These are phyloP conservation scores for Gomphus sp. DNA, from an alignment of 1,284 basidiomycete genomes.

Conservation along the genomic window DNA sequence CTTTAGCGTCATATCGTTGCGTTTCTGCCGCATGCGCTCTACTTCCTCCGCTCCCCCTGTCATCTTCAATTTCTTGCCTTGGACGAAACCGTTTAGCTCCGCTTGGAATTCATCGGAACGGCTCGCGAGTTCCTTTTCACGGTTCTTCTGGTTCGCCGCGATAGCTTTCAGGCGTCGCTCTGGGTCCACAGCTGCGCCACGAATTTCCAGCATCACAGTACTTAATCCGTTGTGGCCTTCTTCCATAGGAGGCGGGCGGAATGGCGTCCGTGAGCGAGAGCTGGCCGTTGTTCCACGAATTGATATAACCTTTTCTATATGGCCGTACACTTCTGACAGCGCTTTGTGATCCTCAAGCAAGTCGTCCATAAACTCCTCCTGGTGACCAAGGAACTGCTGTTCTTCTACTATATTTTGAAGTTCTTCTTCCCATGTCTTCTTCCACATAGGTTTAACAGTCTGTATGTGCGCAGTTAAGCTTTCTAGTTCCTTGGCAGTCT, in stretches of 20 bases:
- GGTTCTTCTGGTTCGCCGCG: slow-evolving; percentile 70
- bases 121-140: slow-evolving; percentile 65
- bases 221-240: slow-evolving; percentile 52
- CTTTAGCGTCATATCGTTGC: slow-evolving; percentile 77
- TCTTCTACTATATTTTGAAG: slow-evolving; percentile 96
- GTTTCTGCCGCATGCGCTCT: slow-evolving; percentile 75
- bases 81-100: slow-evolving; percentile 79
- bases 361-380: slow-evolving; percentile 85
- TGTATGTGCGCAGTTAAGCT: slow-evolving; percentile 80
- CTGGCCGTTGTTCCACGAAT: slow-evolving; percentile 47
- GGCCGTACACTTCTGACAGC: slow-evolving; percentile 73
- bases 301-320: slow-evolving; percentile 83
- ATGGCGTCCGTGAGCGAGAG: slow-evolving; percentile 32
- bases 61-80: slow-evolving; percentile 79
- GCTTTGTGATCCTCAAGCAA: slow-evolving; percentile 89
- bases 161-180: slow-evolving; percentile 83
- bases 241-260: slow-evolving; percentile 48
- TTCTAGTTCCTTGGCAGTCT: slow-evolving; percentile 64
- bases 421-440: slow-evolving; percentile 97
- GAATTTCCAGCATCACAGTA: slow-evolving; percentile 82
- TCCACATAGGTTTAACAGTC: slow-evolving; percentile 93
- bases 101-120: slow-evolving; percentile 72
- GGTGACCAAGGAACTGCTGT: slow-evolving; percentile 88
- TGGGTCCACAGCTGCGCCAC: slow-evolving; percentile 73
- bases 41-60: slow-evolving; percentile 90